Conservation (phyloP, 73 alveolate species). For the Paramecium biaurelia region DNA sequence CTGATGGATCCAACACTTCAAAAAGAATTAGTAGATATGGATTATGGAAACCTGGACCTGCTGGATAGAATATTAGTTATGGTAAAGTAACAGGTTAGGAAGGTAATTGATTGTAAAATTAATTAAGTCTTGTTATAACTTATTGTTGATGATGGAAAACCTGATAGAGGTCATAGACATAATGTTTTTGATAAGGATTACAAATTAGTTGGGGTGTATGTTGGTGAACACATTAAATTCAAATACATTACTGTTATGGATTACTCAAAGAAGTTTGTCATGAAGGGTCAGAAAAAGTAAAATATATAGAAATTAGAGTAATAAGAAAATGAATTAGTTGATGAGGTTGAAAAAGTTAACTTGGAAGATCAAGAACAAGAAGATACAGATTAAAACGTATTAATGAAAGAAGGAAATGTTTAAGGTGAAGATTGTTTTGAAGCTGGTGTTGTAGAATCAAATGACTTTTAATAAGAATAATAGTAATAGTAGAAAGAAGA, state of each 20-base stretch:
- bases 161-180: conserved; percentile 79
- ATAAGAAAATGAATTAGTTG: background rate
- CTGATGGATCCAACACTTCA: conserved; percentile 77
- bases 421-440: background rate
- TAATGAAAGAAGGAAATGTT: background rate
- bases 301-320: background rate
- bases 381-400: background rate
- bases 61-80: conserved; percentile 83
- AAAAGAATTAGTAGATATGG: conserved; percentile 83
- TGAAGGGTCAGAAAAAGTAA: background rate
- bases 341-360: background rate
- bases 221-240: conserved; percentile 57
- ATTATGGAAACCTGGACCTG: conserved; percentile 74
- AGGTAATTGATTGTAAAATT: conserved; percentile 70
- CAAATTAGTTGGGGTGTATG: conserved; percentile 47
- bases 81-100: conserved; percentile 70
- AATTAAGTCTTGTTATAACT: conserved; percentile 71
- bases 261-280: conserved; percentile 22
- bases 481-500: background rate
- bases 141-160: conserved; percentile 82
- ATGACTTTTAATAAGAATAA: background rate
- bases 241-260: conserved; percentile 53
- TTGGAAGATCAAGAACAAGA: background rate
- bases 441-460: background rate
- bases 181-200: conserved; percentile 54